Evolutionary conservation across 805 yeast species (phyloP), one percentile per base, ranked within the genome.

Genomic region (Candida suzukii): DNA sequence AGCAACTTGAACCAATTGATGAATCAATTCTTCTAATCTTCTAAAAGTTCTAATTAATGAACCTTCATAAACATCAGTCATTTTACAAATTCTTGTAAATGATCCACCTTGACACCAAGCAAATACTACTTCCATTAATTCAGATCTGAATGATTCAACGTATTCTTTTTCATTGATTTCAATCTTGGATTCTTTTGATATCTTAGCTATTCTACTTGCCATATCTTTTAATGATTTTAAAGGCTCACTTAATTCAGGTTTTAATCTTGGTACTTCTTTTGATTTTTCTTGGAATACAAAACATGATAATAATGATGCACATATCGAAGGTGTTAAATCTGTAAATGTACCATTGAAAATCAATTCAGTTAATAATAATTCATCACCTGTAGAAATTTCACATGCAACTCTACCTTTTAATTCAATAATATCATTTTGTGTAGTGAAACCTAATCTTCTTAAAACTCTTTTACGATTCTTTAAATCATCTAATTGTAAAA

Each of bases 31-130:
- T 62, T 93, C 99, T 41, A 93, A 69, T 57, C 99, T 75, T 62
- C 93, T 83, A 69, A 93, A 93, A 79, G 87, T 85, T 60, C 99
- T 80, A 49, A 93, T 91, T 57, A 93, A 73, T 19, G 95, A 83
- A 33, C 99, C 99, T 67, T 93, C 99, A 52, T 91, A 93, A 35
- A 93, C 98, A 58, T 93, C 99, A 0, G 99, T 93, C 96, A 93
- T 88, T 63, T 91, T 91, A 68, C 98, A 91, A 47, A 93, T 91
- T 60, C 91, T 96, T 0, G 97, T 91, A 63, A 93, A 93, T 0
- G 93, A 70, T 7, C 96, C 96, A 17, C 98, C 98, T 58, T 83
- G 82, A 61, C 96, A 88, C 99, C 99, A 93, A 37, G 91, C 85
- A 61, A 68, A 88, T 1, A 93, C 96, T 39, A 93, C 97, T 60